phyloP scores from a whole-genome alignment of 78 protist genomes.

The Salpingoeca rosetta region DNA sequence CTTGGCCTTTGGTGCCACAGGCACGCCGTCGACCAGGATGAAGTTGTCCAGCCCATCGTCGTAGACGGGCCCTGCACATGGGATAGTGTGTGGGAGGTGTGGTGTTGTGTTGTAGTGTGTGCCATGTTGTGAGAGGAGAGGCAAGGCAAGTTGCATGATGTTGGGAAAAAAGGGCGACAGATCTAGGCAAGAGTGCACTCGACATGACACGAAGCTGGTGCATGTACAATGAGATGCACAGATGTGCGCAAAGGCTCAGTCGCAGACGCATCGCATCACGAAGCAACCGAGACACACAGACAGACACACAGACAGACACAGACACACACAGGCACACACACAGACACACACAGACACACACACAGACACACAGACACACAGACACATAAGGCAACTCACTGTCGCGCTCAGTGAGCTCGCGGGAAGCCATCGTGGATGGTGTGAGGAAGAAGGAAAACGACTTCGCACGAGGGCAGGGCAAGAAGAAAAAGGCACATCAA shows the following conservation, averaged over 20 bases:
- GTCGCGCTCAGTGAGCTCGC: background rate
- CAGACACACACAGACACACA: background rate
- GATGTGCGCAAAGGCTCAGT: background rate
- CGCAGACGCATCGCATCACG: background rate
- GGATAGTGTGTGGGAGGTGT: background rate
- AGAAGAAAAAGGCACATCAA: too few relatives aligned
- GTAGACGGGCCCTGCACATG: background rate
- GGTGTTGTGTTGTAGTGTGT: background rate
- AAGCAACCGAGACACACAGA: background rate
- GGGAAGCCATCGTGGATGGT: too few relatives aligned
- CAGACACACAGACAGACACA: background rate
- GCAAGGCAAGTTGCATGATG: background rate
- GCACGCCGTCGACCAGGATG: conserved; percentile 15
- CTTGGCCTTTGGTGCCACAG: conserved; percentile 12
- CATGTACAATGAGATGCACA: background rate
- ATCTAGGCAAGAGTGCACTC: too few relatives aligned
- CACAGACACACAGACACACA: background rate
- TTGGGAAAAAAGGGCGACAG: background rate
- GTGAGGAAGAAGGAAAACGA: too few relatives aligned
- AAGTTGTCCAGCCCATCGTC: conserved; percentile 6
- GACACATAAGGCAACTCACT: background rate
- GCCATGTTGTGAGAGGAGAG: background rate
- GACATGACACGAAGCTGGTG: too few relatives aligned
- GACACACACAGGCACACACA: background rate
- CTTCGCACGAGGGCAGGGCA: too few relatives aligned